Evolutionary conservation across 768 basidiomycete species (phyloP).

Genomic region (Butyriboletus loyo): DNA sequence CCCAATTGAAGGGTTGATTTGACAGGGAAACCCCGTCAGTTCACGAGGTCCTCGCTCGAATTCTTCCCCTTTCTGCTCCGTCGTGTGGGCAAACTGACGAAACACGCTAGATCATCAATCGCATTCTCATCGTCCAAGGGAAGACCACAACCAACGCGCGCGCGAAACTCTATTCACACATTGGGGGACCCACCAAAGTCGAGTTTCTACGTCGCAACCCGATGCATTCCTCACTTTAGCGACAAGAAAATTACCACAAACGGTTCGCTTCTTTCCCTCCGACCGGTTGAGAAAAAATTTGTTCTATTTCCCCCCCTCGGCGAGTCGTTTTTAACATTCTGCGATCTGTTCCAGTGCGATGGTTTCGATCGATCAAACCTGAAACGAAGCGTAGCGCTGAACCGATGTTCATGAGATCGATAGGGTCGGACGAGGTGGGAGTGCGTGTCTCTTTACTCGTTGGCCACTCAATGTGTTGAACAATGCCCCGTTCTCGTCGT

Average conservation of each 20-base stretch:
- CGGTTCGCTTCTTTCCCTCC: not conserved
- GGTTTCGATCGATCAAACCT: not conserved
- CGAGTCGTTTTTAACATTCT: not conserved
- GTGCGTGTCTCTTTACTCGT: not conserved
- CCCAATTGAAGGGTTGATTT: conserved; percentile 6
- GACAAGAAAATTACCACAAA: not conserved
- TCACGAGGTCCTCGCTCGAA: conserved; percentile 4
- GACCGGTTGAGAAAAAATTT: not conserved
- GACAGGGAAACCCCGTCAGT: conserved; percentile 9
- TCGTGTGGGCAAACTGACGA: not conserved
- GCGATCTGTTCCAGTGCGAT: not conserved
- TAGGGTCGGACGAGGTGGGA: conserved; percentile 1
- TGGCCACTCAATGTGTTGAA: not conserved
- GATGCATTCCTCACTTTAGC: not conserved
- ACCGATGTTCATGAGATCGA: not conserved
- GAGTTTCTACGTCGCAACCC: not conserved
- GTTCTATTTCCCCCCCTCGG: not conserved
- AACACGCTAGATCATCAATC: not conserved
- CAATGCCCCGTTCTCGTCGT: not conserved
- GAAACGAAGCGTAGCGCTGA: not conserved
- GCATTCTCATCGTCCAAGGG: conserved; percentile 1
- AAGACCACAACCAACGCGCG: not conserved
- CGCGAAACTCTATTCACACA: not conserved
- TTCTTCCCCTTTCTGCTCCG: conserved; percentile 2
- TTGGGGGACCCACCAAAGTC: no score